Percentiles rank a stretch among this genome's conserved stretches.
Conservation (phyloP, 2,329 filamentous ascomycete genomes). For the Aspergillus nomiae region DNA sequence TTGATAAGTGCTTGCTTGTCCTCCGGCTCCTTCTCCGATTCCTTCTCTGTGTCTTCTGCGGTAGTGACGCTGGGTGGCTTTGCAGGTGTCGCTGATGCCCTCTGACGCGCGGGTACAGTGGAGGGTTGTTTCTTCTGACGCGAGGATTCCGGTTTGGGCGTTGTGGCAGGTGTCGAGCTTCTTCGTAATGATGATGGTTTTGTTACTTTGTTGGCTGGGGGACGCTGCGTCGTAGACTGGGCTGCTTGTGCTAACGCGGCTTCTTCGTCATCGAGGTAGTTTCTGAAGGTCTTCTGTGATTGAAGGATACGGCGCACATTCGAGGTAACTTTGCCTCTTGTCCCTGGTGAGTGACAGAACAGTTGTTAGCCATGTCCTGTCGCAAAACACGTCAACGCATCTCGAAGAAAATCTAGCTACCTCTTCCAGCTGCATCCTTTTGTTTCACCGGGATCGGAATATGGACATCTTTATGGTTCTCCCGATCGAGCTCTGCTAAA, state of each 20-base stretch:
- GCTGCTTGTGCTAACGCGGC: constrained; percentile 37
- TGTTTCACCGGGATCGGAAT: constrained; percentile 67
- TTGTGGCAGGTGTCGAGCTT: constrained; percentile 30
- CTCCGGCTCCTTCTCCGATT: constrained; percentile 17
- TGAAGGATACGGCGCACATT: constrained; percentile 51
- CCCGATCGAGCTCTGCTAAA: constrained; percentile 78
- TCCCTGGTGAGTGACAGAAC: constrained; percentile 19
- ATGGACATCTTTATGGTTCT: constrained; percentile 72
- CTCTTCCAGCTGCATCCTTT: constrained; percentile 46
- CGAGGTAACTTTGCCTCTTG: constrained; percentile 46
- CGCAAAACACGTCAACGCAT: background rate
- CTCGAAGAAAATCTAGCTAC: constrained; percentile 21
- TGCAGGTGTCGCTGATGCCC: constrained; percentile 12
- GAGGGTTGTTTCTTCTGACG: constrained; percentile 24
- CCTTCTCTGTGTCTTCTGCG: constrained; percentile 13
- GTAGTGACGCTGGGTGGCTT: constrained; percentile 1
- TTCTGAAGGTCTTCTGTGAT: constrained; percentile 53
- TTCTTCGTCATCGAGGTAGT: constrained; percentile 55
- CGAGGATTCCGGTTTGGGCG: constrained; percentile 8
- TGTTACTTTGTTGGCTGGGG: constrained; percentile 21
- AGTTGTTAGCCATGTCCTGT: background rate
- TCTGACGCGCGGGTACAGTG: constrained; percentile 9
- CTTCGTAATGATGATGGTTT: constrained; percentile 27
- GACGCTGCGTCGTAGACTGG: constrained; percentile 18
- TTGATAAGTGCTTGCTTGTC: constrained; percentile 31